Conservation (phyloP, 192 early-diverging fungal genomes). For the Radiomyces spectabilis region DNA sequence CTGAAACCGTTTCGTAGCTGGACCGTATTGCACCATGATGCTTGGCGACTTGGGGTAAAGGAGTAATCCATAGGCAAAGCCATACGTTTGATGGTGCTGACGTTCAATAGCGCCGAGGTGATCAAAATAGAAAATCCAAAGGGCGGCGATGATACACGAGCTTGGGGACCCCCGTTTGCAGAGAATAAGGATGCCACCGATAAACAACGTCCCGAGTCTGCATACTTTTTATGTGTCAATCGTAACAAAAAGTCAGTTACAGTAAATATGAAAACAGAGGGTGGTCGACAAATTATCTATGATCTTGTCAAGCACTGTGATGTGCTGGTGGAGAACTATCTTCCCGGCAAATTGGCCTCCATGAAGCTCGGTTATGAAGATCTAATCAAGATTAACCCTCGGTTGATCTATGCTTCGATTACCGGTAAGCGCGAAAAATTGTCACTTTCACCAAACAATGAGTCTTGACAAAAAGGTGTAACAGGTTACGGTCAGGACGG, state of each 20-base stretch:
- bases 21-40: conserved; percentile 75
- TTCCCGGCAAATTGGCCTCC: conserved; percentile 78
- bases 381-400: conserved; percentile 58
- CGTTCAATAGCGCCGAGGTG: conserved; percentile 68
- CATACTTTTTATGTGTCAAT: conserved; percentile 90
- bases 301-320: conserved; percentile 65
- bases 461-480: background rate
- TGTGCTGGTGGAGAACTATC: conserved; percentile 87
- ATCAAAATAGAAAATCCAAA: conserved; percentile 86
- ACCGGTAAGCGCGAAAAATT: conserved; percentile 34
- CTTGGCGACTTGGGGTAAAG: conserved; percentile 68
- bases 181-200: conserved; percentile 26
- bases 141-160: conserved; percentile 82
- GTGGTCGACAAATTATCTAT: conserved; percentile 56
- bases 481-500: conserved; percentile 83
- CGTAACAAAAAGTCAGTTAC: conserved; percentile 90
- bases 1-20: conserved; percentile 47
- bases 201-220: conserved; percentile 47
- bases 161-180: conserved; percentile 75
- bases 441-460: background rate
- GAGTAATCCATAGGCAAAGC: background rate
- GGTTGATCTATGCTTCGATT: conserved; percentile 84
- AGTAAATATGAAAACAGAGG: conserved; percentile 67
- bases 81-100: background rate
- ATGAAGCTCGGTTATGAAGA: conserved; percentile 74